phyloP scores from a whole-genome alignment of 2,329 filamentous ascomycete species.

The Claviceps paspali region DNA sequence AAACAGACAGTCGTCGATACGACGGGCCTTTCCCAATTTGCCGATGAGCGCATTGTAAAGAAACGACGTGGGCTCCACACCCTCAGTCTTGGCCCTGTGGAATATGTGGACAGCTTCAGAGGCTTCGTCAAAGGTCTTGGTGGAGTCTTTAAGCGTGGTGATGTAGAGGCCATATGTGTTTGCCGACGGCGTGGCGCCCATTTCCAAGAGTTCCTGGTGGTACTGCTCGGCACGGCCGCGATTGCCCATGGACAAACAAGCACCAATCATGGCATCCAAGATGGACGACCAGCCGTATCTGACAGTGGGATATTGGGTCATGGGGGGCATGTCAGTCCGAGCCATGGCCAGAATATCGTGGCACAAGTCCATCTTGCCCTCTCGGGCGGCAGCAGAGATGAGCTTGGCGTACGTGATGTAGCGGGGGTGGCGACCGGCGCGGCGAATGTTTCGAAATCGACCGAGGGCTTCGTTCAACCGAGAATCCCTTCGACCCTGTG shows the following conservation, averaged over 20 bases:
- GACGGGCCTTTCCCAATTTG: conserved; percentile 92
- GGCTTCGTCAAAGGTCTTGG: conserved; percentile 95
- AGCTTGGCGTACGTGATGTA: conserved; percentile 97
- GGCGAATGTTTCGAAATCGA: conserved; percentile 85
- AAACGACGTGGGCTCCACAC: conserved; percentile 91
- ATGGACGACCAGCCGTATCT: conserved; percentile 95
- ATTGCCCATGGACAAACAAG: conserved; percentile 70
- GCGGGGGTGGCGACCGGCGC: conserved; percentile 75
- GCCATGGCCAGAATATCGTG: conserved; percentile 84
- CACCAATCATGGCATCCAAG: conserved; percentile 89
- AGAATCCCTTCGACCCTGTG: conserved; percentile 54
- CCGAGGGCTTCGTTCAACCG: conserved; percentile 66
- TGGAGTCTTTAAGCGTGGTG: conserved; percentile 94
- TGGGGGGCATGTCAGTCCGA: conserved; percentile 70
- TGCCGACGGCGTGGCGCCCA: conserved; percentile 82
- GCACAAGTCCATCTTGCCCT: conserved; percentile 66
- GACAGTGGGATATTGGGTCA: conserved; percentile 72
- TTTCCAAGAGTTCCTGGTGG: conserved; percentile 80
- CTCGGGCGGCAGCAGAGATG: conserved; percentile 76
- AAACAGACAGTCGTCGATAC: conserved; percentile 94
- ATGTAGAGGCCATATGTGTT: conserved; percentile 99
- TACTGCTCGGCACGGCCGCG: conserved; percentile 70
- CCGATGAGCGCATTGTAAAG: conserved; percentile 96
- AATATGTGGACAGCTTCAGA: conserved; percentile 97
- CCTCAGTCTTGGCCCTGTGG: conserved; percentile 80